Evolutionary conservation across 2,329 filamentous ascomycete species (phyloP).

Genomic region (Keithomyces neogunnii): DNA sequence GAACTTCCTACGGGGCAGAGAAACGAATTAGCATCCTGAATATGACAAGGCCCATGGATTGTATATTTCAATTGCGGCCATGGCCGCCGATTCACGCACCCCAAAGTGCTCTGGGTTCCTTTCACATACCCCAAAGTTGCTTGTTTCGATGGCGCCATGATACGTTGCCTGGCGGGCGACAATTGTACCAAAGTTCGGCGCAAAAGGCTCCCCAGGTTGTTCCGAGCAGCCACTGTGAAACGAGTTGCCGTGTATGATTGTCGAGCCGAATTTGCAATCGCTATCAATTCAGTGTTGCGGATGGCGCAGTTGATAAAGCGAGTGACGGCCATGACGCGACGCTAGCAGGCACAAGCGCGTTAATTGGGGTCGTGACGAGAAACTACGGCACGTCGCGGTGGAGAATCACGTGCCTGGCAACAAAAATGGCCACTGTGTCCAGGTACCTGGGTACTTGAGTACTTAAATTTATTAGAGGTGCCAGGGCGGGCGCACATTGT

Average conservation of each 20-base stretch:
- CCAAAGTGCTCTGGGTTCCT: slow-evolving; percentile 62
- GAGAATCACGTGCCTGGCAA: slow-evolving; percentile 16
- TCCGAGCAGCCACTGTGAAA: slow-evolving; percentile 8
- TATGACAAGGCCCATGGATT: too few species aligned
- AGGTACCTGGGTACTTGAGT: too few species aligned
- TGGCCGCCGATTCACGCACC: slow-evolving; percentile 40
- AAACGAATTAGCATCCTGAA: neutral
- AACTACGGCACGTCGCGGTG: slow-evolving; percentile 14
- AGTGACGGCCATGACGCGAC: slow-evolving; percentile 23
- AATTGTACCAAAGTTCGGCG: slow-evolving; percentile 5
- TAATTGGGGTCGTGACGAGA: slow-evolving; percentile 23
- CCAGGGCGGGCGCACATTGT: too few species aligned
- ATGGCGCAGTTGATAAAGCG: slow-evolving; percentile 7
- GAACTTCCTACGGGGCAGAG: slow-evolving; percentile 59
- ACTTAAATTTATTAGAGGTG: too few species aligned
- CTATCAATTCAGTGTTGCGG: neutral
- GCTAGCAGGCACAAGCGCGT: slow-evolving; percentile 29
- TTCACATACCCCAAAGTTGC: slow-evolving; percentile 84
- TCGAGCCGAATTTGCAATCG: neutral
- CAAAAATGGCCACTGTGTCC: too few species aligned
- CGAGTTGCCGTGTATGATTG: neutral
- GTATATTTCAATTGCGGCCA: too few species aligned
- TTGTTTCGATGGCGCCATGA: slow-evolving; percentile 56
- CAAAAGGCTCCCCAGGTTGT: slow-evolving; percentile 5
- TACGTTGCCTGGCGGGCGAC: slow-evolving; percentile 9